Evolutionary conservation across 2,329 filamentous ascomycete genomes (phyloP), one percentile per base, ranked within the genome.

Genomic region (Amauroascus niger): DNA sequence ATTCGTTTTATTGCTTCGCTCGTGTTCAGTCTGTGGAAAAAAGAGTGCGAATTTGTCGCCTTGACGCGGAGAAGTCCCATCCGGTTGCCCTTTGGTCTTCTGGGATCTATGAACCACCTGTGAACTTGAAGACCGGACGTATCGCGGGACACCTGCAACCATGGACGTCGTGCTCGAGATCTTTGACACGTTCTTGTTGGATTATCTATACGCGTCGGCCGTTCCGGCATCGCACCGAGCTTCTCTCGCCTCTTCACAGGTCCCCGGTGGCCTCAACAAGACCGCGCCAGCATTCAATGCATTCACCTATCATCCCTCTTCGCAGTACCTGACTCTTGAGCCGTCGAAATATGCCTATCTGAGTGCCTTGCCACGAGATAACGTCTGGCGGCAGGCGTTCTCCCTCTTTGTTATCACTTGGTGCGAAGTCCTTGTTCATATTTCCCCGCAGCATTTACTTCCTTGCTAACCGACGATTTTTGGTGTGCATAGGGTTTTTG

Each of bases 101-200:
- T n/a, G n/a, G 47, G 18, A n/a, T 47, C 40, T 7, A 54, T 54
- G 52, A 35, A 24, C 45, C 24, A 20, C 26, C 20, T 20, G 24
- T 54, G 35, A 54, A 32, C 32, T 8, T 9, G 8, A 49, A 11
- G 26, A 39, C 4, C 35, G 18, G 16, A 8, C 5, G 13, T 41
- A 54, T 32, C 30, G 6, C 30, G 32, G n/a, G 28, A 46, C 7
- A 26, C 24, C 28, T 22, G 16, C 35, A 37, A 37, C 56, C 70
- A 96, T 97, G 91, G 91, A 97, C 77, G 82, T 96, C 72, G 82
- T 93, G 44, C 84, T 96, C 60, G 90, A 96, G 72, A 63, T 90
- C 56, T 79, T 81, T 71, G 91, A 97, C 72, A 87, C 84, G 63
- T 88, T 85, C 65, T 64, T 90, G 59, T 85, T 86, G 70, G 91